These are phyloP conservation scores for Abrus precatorius DNA, from an alignment of 306 rosid genomes.

Conservation along the genomic window DNA sequence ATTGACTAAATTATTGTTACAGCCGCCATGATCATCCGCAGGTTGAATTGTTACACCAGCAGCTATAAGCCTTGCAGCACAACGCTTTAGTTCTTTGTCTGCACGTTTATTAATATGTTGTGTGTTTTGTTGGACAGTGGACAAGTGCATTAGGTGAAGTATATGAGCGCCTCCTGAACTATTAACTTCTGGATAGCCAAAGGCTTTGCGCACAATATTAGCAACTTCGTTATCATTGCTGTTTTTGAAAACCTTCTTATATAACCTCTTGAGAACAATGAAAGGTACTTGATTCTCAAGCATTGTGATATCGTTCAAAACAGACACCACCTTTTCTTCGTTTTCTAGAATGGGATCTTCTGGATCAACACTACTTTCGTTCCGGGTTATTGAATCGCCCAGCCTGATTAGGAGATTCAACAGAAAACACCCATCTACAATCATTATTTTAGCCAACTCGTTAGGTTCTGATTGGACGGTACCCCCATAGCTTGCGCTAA, in stretches of 20 bases:
- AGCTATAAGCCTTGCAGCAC: slow-evolving; percentile 31
- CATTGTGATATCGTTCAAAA: slow-evolving; percentile 44
- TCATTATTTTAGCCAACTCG: slow-evolving; percentile 48
- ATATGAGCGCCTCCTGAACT: neutral
- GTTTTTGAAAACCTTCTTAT: neutral
- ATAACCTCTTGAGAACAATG: slow-evolving; percentile 32
- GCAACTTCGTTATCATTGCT: neutral
- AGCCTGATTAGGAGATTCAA: slow-evolving; percentile 47
- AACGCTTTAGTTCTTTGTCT: neutral
- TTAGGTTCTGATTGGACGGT: slow-evolving; percentile 20
- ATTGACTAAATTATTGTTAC: neutral
- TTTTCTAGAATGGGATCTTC: slow-evolving; percentile 1
- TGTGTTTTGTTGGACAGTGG: neutral
- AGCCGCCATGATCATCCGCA: too few relatives aligned
- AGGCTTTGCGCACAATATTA: neutral
- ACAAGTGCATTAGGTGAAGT: slow-evolving; percentile 40
- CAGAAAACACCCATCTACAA: slow-evolving; percentile 57
- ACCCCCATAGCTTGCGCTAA: slow-evolving; percentile 39
- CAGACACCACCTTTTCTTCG: neutral
- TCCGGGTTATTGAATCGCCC: neutral
- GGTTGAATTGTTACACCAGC: slow-evolving; percentile 10
- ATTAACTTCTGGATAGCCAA: neutral
- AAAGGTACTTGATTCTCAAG: slow-evolving; percentile 57
- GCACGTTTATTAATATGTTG: neutral
- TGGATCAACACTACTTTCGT: fast-evolving